Conservation (phyloP, 1,139 yeast genomes). For the Lodderomyces beijingensis region DNA sequence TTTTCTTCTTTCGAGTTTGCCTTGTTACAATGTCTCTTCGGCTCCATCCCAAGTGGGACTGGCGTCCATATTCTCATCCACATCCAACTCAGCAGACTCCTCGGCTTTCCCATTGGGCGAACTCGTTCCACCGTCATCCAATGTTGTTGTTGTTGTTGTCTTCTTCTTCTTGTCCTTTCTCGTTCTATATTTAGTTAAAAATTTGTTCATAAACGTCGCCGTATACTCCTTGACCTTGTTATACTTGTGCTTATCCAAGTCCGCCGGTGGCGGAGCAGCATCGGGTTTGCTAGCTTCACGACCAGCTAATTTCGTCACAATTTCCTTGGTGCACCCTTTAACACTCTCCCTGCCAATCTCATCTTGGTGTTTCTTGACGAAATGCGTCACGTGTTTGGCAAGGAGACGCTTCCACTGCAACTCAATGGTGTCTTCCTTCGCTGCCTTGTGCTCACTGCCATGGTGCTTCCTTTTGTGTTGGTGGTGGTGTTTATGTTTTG, state of each 20-base stretch:
- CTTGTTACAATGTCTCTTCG: too few species aligned
- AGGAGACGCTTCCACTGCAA: slow-evolving; percentile 57
- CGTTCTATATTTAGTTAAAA: slow-evolving; percentile 47
- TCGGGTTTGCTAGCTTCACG: slow-evolving; percentile 53
- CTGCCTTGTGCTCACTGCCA: neutral
- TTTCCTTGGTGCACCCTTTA: slow-evolving; percentile 76
- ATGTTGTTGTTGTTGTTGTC: too few species aligned
- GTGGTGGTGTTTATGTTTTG: slow-evolving; percentile 2
- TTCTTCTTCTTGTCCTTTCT: slow-evolving; percentile 14
- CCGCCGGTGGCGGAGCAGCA: slow-evolving; percentile 47
- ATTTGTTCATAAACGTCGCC: slow-evolving; percentile 70
- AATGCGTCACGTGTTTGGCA: slow-evolving; percentile 77
- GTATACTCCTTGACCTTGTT: slow-evolving; percentile 66
- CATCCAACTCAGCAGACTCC: too few species aligned
- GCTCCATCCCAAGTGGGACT: too few species aligned
- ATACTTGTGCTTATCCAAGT: slow-evolving; percentile 58
- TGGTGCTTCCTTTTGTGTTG: neutral
- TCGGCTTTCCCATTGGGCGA: too few species aligned
- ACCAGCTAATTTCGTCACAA: slow-evolving; percentile 55
- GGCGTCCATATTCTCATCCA: too few species aligned
- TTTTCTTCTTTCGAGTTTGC: too few species aligned
- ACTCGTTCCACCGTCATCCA: too few species aligned
- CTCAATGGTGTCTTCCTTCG: slow-evolving; percentile 17
- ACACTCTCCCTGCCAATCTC: slow-evolving; percentile 69
- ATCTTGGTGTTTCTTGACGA: slow-evolving; percentile 60